Conservation (phyloP, 1,284 basidiomycete species). For the Agaricales sp. region DNA sequence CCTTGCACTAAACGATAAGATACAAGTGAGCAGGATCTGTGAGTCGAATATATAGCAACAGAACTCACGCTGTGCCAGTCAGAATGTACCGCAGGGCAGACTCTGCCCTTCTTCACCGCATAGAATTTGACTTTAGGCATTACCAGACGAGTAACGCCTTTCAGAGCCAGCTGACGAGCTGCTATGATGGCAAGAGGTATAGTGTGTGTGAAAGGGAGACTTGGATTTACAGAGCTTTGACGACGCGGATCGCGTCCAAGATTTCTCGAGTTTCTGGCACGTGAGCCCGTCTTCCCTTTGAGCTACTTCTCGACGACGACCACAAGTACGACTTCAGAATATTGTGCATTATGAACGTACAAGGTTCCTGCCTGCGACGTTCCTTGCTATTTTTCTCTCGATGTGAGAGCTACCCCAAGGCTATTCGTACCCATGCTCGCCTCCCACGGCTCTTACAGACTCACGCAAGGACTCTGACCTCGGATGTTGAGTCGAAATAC, state of each 20-base stretch:
- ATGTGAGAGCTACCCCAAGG: background rate
- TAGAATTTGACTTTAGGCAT: conserved; percentile 3
- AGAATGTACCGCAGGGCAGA: background rate
- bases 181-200: too few species aligned
- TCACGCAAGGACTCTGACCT: background rate
- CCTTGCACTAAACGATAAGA: too few species aligned
- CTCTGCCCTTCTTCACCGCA: conserved; percentile 1
- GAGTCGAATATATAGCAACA: background rate
- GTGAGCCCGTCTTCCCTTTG: background rate
- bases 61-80: background rate
- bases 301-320: background rate
- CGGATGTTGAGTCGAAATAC: background rate
- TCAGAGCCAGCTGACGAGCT: too few species aligned
- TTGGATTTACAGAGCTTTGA: background rate
- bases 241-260: background rate
- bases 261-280: background rate
- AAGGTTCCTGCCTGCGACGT: background rate
- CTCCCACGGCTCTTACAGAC: background rate
- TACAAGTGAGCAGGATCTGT: background rate
- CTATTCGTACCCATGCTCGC: too few species aligned
- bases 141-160: background rate
- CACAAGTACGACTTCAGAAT: too few species aligned
- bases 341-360: background rate
- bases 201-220: background rate
- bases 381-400: background rate